A percentile compares a stretch with the other conserved stretches of the same genome.
phyloP scores from a whole-genome alignment of 805 yeast species.

The Schwanniomyces yamadae region DNA sequence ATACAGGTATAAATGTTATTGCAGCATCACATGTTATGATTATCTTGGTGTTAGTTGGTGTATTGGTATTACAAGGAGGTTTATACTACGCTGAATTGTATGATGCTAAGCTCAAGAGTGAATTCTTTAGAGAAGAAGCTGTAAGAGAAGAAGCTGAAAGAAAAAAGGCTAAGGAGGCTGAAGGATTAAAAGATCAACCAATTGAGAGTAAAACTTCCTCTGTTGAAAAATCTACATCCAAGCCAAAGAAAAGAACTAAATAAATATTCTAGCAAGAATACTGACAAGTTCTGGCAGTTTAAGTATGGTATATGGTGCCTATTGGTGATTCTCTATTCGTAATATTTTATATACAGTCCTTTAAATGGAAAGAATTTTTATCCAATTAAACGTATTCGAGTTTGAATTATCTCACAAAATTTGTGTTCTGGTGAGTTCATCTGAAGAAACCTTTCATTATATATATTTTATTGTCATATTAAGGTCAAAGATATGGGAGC shows the following conservation, averaged over 20 bases:
- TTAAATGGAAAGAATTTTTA: too few relatives aligned
- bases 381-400: conserved; percentile 11
- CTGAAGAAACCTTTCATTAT: neutral
- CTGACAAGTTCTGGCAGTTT: too few relatives aligned
- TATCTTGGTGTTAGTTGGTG: conserved; percentile 69
- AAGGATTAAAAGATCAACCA: neutral
- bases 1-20: conserved; percentile 84
- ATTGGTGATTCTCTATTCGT: too few relatives aligned
- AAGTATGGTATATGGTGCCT: too few relatives aligned
- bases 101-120: conserved; percentile 32
- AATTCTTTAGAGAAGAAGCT: conserved; percentile 31
- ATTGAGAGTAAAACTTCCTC: conserved; percentile 7
- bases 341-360: conserved; percentile 5
- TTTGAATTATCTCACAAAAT: conserved; percentile 6
- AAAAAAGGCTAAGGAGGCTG: conserved; percentile 7
- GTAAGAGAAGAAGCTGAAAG: conserved; percentile 15
- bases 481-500: conserved; percentile 9
- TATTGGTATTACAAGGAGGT: conserved; percentile 83
- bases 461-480: neutral
- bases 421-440: too few relatives aligned
- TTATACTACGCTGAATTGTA: conserved; percentile 82
- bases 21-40: conserved; percentile 86
- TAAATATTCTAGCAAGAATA: neutral
- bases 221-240: conserved; percentile 11
- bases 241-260: conserved; percentile 13